phyloP scores from a whole-genome alignment of 345 rosid species.

The Turritis glabra region DNA sequence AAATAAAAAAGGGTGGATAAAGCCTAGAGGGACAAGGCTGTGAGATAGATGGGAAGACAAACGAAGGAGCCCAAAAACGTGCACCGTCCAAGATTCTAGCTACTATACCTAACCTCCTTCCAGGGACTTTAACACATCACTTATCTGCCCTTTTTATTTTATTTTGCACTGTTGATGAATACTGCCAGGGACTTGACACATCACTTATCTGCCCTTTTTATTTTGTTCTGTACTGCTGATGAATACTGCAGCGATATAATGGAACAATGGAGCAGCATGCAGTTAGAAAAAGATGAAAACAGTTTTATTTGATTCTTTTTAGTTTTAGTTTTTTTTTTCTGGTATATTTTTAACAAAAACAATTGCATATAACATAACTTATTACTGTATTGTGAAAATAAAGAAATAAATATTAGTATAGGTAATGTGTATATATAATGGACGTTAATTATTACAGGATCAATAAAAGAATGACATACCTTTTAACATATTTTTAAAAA shows the following conservation, averaged over 20 bases:
- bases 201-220: background rate
- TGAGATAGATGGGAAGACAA: background rate
- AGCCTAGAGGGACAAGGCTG: background rate
- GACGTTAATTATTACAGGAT: too few species aligned
- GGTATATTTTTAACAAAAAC: background rate
- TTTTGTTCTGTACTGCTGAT: background rate
- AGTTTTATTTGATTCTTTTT: background rate
- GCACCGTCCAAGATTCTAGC: slow-evolving; percentile 5
- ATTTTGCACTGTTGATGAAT: too few species aligned
- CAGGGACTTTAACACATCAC: background rate
- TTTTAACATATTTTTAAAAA: too few species aligned
- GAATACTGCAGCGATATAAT: background rate
- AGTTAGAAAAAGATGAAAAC: background rate
- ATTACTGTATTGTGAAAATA: too few species aligned
- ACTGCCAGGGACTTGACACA: background rate
- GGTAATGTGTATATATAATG: too few species aligned
- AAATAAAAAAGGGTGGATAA: background rate
- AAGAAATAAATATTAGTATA: too few species aligned
- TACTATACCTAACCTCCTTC: slow-evolving; percentile 31
- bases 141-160: background rate
- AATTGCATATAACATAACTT: background rate
- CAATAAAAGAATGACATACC: too few species aligned
- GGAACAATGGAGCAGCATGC: background rate
- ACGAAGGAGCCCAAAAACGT: slow-evolving; percentile 18
- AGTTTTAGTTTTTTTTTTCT: background rate